Conservation (phyloP, 2,329 filamentous ascomycete genomes). For the Penicillium sumatraense region DNA sequence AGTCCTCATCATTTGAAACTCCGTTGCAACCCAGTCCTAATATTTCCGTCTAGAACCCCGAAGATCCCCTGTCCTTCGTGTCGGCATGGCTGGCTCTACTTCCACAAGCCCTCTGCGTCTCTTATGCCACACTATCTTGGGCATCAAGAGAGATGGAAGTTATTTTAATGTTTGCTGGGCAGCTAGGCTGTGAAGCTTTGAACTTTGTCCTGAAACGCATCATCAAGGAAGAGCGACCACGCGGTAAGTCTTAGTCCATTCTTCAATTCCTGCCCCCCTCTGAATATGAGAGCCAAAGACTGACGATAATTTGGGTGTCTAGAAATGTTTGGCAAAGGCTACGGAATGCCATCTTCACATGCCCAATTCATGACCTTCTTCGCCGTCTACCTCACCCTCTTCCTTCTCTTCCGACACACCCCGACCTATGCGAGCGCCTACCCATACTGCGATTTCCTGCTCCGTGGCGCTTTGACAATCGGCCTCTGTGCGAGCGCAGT, state of each 20-base stretch:
- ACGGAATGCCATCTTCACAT: conserved; percentile 96
- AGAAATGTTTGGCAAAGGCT: conserved; percentile 84
- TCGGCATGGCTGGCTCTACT: conserved; percentile 94
- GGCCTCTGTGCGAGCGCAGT: conserved; percentile 66
- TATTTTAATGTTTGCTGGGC: conserved; percentile 84
- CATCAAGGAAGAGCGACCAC: conserved; percentile 89
- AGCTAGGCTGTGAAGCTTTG: conserved; percentile 86
- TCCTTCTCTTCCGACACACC: conserved; percentile 79
- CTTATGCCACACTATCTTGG: conserved; percentile 89
- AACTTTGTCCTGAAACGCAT: conserved; percentile 89
- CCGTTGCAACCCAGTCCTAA: too few species aligned
- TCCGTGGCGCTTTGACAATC: conserved; percentile 64
- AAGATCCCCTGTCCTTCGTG: conserved; percentile 80
- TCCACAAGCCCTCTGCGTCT: conserved; percentile 86
- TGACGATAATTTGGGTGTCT: not conserved
- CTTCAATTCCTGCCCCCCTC: not conserved
- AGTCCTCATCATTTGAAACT: too few species aligned
- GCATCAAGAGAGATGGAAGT: conserved; percentile 90
- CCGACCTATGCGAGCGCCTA: conserved; percentile 56
- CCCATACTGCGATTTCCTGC: conserved; percentile 45
- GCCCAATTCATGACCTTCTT: conserved; percentile 95
- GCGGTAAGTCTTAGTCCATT: conserved; percentile 58
- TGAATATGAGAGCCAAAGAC: not conserved
- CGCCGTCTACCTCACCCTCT: conserved; percentile 79
- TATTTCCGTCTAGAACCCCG: conserved; percentile 81